phyloP scores from a whole-genome alignment of 306 rosid species.

The Neltuma alba region DNA sequence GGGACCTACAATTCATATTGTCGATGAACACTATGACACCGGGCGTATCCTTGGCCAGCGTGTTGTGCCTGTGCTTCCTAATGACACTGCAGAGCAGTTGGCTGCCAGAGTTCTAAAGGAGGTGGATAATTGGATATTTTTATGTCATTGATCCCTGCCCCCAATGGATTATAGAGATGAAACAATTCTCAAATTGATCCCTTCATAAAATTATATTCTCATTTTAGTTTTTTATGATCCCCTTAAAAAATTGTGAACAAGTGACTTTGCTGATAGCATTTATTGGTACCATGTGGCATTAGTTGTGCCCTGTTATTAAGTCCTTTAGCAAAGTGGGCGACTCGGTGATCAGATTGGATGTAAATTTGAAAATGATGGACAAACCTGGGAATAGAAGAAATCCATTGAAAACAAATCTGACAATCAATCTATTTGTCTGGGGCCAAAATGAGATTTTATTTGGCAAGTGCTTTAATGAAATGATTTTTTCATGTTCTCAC shows the following conservation, averaged over 20 bases:
- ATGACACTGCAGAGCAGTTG: slow-evolving; percentile 73
- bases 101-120: slow-evolving; percentile 86
- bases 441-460: background rate
- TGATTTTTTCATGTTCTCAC: slow-evolving; percentile 1
- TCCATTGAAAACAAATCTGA: background rate
- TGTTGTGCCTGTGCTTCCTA: slow-evolving; percentile 77
- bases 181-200: background rate
- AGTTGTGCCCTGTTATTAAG: background rate
- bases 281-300: background rate
- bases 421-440: background rate
- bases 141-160: slow-evolving; percentile 7
- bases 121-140: slow-evolving; percentile 66
- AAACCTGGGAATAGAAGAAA: background rate
- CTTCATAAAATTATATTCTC: background rate
- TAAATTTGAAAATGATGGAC: background rate
- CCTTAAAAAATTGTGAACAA: background rate
- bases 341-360: background rate
- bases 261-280: background rate
- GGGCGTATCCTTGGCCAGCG: slow-evolving; percentile 90
- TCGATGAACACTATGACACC: slow-evolving; percentile 88
- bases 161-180: no score
- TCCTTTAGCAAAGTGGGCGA: background rate
- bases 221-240: background rate
- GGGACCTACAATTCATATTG: slow-evolving; percentile 91
- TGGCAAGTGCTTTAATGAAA: background rate